Conservation (phyloP, 2,329 filamentous ascomycete genomes). For the Scedosporium apiospermum region DNA sequence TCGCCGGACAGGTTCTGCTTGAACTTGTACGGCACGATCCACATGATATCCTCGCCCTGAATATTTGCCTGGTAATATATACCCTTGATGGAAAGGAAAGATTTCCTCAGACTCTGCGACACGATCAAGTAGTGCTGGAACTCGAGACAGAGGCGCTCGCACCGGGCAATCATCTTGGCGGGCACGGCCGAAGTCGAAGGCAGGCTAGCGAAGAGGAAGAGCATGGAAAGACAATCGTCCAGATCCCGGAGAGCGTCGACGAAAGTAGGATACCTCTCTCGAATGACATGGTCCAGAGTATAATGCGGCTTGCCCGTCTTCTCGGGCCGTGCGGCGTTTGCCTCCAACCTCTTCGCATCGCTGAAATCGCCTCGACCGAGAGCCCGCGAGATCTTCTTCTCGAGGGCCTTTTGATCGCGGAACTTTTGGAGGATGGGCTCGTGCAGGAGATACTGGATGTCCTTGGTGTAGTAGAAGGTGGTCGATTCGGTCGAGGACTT, state of each 20-base stretch:
- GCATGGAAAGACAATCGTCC: conserved; percentile 92
- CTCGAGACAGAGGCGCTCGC: conserved; percentile 85
- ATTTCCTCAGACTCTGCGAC: conserved; percentile 85
- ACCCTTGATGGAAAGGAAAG: conserved; percentile 96
- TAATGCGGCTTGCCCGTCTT: conserved; percentile 84
- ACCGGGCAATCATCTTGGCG: conserved; percentile 89
- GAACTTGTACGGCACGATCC: conserved; percentile 96
- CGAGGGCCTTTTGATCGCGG: conserved; percentile 90
- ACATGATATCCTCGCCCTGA: conserved; percentile 91
- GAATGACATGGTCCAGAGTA: conserved; percentile 91
- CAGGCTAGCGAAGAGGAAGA: conserved; percentile 95
- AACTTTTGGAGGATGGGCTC: conserved; percentile 92
- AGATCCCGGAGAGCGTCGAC: conserved; percentile 87
- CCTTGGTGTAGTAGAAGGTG: conserved; percentile 86
- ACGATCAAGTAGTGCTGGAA: conserved; percentile 97
- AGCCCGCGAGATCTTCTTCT: conserved; percentile 94
- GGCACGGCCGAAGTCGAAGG: conserved; percentile 84
- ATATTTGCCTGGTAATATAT: conserved; percentile 99
- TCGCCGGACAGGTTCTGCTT: conserved; percentile 90
- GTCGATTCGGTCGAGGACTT: conserved; percentile 85
- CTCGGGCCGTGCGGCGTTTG: conserved; percentile 78
- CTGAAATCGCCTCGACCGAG: conserved; percentile 84
- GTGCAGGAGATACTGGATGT: conserved; percentile 96
- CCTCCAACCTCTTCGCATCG: conserved; percentile 79
- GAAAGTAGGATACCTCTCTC: conserved; percentile 96